phyloP scores from a whole-genome alignment of 768 basidiomycete genomes.

The Russula sp. region DNA sequence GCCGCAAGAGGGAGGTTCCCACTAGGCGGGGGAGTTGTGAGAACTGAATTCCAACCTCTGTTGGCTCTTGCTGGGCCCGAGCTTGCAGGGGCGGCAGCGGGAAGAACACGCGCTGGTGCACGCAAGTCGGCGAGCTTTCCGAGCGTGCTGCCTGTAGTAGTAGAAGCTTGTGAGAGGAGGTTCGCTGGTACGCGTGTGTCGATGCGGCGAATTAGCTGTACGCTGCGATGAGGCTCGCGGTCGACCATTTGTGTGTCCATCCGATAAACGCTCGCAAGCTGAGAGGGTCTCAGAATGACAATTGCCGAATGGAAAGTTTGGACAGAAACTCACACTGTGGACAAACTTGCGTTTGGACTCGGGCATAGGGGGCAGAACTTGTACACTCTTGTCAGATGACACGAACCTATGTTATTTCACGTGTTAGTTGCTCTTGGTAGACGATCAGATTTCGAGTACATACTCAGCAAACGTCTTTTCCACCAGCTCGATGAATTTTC shows the following conservation, averaged over 20 bases:
- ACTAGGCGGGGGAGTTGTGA: conserved; percentile 30
- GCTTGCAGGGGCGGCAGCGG: conserved; percentile 14
- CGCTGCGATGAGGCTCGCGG: conserved; percentile 84
- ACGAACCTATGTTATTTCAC: conserved; percentile 52
- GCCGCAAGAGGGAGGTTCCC: conserved; percentile 15
- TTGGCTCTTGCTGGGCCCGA: conserved; percentile 17
- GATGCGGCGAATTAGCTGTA: conserved; percentile 76
- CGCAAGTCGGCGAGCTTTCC: conserved; percentile 64
- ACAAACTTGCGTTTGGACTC: conserved; percentile 80
- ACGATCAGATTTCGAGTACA: conserved; percentile 29
- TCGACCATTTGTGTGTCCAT: conserved; percentile 87
- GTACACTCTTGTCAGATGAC: conserved; percentile 58
- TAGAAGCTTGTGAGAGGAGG: conserved; percentile 47
- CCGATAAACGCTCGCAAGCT: conserved; percentile 77
- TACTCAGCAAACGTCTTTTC: conserved; percentile 84
- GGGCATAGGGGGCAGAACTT: conserved; percentile 81
- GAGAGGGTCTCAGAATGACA: conserved; percentile 23
- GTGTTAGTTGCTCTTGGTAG: background rate
- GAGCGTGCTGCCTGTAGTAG: conserved; percentile 40
- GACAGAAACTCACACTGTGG: conserved; percentile 51
- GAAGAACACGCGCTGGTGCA: conserved; percentile 33
- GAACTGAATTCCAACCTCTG: conserved; percentile 40
- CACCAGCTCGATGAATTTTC: conserved; percentile 65
- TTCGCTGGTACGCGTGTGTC: conserved; percentile 79
- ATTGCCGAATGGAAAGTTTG: conserved; percentile 11